Percentiles rank a stretch among this genome's conserved stretches.
These are phyloP conservation scores for Chaetomiaceae sp. DNA, from an alignment of 2,329 filamentous ascomycete species.

Conservation along the genomic window DNA sequence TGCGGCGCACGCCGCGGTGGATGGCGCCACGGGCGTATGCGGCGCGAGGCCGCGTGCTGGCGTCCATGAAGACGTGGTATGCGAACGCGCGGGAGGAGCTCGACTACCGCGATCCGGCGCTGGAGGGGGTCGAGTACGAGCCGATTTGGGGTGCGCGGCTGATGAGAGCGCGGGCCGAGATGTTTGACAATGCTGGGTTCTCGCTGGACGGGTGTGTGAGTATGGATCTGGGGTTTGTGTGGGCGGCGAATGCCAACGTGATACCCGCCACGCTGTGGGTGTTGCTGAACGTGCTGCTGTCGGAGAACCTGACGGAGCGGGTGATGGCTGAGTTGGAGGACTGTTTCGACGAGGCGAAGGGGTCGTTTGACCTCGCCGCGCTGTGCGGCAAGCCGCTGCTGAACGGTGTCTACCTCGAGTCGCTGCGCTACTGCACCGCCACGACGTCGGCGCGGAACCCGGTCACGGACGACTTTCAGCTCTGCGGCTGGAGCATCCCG, in stretches of 20 bases:
- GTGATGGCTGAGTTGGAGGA: conserved; percentile 13
- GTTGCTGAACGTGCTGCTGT: conserved; percentile 5
- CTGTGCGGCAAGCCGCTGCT: conserved; percentile 16
- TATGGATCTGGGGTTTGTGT: conserved; percentile 18
- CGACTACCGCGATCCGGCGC: conserved; percentile 17
- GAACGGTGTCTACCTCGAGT: conserved; percentile 15
- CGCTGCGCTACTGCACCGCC: conserved; percentile 17
- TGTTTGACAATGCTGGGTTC: conserved; percentile 8
- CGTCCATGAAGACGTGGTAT: conserved; percentile 27
- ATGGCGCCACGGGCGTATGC: conserved; percentile 25
- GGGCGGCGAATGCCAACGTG: conserved; percentile 18
- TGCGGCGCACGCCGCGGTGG: conserved; percentile 27
- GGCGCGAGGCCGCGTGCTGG: conserved; percentile 24
- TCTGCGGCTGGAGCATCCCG: conserved; percentile 29
- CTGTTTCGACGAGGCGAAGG: conserved; percentile 3
- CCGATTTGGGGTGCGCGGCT: conserved; percentile 25
- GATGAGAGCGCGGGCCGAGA: conserved; percentile 12
- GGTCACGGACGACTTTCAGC: conserved; percentile 20
- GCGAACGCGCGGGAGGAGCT: conserved; percentile 21
- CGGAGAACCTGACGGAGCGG: conserved; percentile 8
- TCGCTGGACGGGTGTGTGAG: conserved; percentile 8
- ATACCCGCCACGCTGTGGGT: conserved; percentile 18
- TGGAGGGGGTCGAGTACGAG: conserved; percentile 27
- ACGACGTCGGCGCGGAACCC: conserved; percentile 14
- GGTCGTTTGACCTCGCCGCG: conserved; percentile 7